Base-by-base conservation (phyloP, 208 protist genomes). In the Lotmaria passim region DNA sequence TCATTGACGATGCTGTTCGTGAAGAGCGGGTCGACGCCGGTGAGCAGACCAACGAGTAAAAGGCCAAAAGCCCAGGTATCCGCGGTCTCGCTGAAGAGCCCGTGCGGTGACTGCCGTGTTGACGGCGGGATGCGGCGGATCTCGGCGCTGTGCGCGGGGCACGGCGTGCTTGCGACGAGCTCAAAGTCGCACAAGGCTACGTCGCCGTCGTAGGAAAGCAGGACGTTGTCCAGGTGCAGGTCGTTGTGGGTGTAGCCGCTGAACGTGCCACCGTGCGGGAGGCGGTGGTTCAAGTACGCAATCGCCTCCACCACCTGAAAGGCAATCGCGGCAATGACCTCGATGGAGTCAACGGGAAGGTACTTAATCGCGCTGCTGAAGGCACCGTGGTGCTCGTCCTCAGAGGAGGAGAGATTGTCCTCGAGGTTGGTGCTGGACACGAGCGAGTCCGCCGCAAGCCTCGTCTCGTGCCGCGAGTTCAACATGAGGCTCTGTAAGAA, bases 151-250 rank as follows among this genome's bases (percentile, higher is more conserved):
- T 52, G 44, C 60, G 60, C 39, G 4, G 69, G 21, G 21, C 24
- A 19, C 15, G 85, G 63, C 36, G 78, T 60, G 51, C 79, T 80
- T 10, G 64, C 63, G 7, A 96, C 88, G 23, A 96, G 80, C 64
- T 96, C 87, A 82, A 96, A 96, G 75, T 96, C 91, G 68, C 91
- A 93, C 23, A 96, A 69, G 0, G 81, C 86, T 5, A 93, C 78
- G 26, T 76, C 44, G 36, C 87, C 87, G 28, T 66, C 50, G 41
- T 59, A 39, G 26, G 67, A 73, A 26, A 94, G 30, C 31, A 96
- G 80, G 4, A 96, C 71, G 60, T 96, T 96, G 64, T 85, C 88
- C 3, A 94, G 71, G 55, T 94, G 87, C 36, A 96, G 74, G 73
- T 96, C 91, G 58, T 96, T 93, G 76, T 96, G 90, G 2, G 78